Evolutionary conservation across 2,329 filamentous ascomycete genomes (phyloP).

Genomic region (Cordyceps sp.): DNA sequence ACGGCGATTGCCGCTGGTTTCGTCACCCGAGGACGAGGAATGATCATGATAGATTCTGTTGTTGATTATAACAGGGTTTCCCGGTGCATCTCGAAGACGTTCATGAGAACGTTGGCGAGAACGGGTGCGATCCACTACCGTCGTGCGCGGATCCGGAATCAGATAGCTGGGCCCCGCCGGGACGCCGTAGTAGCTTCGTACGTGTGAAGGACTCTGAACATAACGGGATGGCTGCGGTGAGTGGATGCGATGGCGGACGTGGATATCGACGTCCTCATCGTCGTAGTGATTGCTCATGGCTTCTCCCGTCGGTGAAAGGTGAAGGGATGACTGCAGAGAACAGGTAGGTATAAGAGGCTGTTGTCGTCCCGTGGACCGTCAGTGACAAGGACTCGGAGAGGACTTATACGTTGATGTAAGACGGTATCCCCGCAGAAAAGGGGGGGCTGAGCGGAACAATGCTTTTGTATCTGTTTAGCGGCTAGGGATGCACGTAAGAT

Average conservation of each 20-base stretch:
- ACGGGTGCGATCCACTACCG: no score
- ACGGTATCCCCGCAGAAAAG: no score
- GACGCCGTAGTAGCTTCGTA: slow-evolving; percentile 22
- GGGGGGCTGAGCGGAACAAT: no score
- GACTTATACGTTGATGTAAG: no score
- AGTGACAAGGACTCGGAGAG: no score
- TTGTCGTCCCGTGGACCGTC: no score
- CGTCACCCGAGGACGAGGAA: slow-evolving; percentile 27
- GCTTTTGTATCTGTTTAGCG: no score
- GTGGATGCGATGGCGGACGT: slow-evolving; percentile 23
- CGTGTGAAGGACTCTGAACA: slow-evolving; percentile 22
- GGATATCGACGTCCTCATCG: slow-evolving; percentile 39
- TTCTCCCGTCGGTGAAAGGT: no score
- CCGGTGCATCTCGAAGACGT: slow-evolving; percentile 23
- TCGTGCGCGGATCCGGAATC: slow-evolving; percentile 26
- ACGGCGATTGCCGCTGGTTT: slow-evolving; percentile 6
- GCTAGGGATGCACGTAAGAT: no score
- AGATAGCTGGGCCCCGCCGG: slow-evolving; percentile 23
- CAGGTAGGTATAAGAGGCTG: no score
- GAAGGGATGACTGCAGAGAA: no score
- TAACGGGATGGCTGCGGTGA: slow-evolving; percentile 26
- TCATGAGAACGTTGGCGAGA: slow-evolving; percentile 20
- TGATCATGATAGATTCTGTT: slow-evolving; percentile 35
- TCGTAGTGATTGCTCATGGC: slow-evolving; percentile 21
- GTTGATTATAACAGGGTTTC: slow-evolving; percentile 37